Evolutionary conservation across 169 alveolate species (phyloP).

Genomic region (Plasmodium knowlesi): DNA sequence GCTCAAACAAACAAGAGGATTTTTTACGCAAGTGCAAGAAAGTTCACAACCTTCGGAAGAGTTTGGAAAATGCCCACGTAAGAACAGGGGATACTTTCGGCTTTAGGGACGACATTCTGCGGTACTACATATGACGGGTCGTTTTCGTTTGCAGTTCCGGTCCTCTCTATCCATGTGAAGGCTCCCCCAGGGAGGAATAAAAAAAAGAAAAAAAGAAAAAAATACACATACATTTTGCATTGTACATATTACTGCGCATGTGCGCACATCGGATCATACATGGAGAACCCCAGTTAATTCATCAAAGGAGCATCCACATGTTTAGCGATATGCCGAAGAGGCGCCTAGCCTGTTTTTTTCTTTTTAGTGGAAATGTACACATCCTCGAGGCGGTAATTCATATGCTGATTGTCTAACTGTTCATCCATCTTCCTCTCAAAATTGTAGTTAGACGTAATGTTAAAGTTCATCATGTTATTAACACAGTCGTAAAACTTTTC

Average conservation of each 20-base stretch:
- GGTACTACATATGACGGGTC: background rate
- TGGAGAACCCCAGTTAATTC: background rate
- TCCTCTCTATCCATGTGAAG: background rate
- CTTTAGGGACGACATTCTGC: slow-evolving; percentile 3
- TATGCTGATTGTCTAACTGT: background rate
- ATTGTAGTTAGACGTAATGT: slow-evolving; percentile 66
- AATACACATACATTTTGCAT: background rate
- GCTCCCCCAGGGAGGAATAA: background rate
- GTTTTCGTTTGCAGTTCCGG: background rate
- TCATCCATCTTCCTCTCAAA: slow-evolving; percentile 16
- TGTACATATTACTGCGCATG: background rate
- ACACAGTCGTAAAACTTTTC: slow-evolving; percentile 51
- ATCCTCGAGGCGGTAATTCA: slow-evolving; percentile 25
- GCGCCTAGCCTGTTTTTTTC: background rate
- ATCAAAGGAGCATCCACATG: background rate
- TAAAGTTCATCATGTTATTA: slow-evolving; percentile 55
- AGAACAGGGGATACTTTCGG: background rate
- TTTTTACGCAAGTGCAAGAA: slow-evolving; percentile 56
- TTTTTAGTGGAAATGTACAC: slow-evolving; percentile 36
- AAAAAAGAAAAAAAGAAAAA: background rate
- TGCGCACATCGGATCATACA: background rate
- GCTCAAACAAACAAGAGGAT: background rate
- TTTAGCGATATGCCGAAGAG: background rate
- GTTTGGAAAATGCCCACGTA: slow-evolving; percentile 53
- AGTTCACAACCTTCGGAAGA: slow-evolving; percentile 34